Evolutionary conservation across 2,329 filamentous ascomycete species (phyloP).

Genomic region (Alternaria sp.): DNA sequence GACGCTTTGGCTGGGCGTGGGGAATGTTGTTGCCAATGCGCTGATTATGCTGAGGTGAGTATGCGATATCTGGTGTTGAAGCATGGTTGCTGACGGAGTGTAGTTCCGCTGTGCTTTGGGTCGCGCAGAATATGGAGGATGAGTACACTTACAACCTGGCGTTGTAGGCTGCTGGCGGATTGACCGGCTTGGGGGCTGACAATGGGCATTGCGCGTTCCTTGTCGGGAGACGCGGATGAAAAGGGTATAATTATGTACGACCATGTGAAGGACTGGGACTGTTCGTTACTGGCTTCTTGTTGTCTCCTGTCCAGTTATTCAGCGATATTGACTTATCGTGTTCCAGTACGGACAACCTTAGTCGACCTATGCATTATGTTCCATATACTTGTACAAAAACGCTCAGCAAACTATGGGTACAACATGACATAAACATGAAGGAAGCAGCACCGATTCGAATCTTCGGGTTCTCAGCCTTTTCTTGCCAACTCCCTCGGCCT

Average conservation of each 20-base stretch:
- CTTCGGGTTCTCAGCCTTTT: neutral
- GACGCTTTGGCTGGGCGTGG: constrained; percentile 72
- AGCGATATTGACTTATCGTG: neutral
- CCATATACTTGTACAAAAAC: constrained; percentile 39
- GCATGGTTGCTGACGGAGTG: constrained; percentile 30
- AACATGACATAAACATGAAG: constrained; percentile 17
- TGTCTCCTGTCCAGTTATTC: constrained; percentile 3
- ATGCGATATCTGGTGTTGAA: neutral
- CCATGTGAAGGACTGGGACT: constrained; percentile 1
- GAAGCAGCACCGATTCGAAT: constrained; percentile 5
- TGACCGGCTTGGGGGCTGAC: rapidly evolving
- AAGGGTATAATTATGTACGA: constrained; percentile 16
- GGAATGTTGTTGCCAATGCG: constrained; percentile 70
- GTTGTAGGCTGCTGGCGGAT: constrained; percentile 53
- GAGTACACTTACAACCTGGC: constrained; percentile 75
- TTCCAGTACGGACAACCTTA: neutral
- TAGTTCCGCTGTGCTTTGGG: constrained; percentile 71
- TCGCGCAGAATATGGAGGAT: constrained; percentile 76
- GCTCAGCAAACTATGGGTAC: constrained; percentile 32
- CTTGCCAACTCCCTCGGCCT: neutral
- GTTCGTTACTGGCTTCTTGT: neutral
- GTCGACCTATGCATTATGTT: constrained; percentile 21
- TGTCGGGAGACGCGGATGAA: neutral
- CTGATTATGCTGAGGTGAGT: constrained; percentile 72
- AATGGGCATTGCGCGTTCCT: neutral